phyloP scores from a whole-genome alignment of 495 filamentous ascomycete genomes.

The Parmelia sp. region DNA sequence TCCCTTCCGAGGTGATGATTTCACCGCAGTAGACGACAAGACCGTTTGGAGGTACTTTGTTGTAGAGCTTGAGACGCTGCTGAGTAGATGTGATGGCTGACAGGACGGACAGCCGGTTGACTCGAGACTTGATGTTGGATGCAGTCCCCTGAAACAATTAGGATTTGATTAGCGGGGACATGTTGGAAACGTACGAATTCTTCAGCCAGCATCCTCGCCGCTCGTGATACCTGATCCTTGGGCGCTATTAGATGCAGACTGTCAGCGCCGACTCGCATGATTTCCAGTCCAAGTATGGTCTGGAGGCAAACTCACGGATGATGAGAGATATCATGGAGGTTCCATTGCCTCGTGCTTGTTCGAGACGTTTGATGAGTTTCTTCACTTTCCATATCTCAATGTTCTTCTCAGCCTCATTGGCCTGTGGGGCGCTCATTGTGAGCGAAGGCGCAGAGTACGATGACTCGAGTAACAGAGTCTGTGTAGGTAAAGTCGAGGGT shows the following conservation, averaged over 20 bases:
- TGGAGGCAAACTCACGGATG: slow-evolving; percentile 60
- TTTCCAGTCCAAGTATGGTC: slow-evolving; percentile 10
- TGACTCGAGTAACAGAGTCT: not conserved
- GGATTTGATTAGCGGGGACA: slow-evolving; percentile 19
- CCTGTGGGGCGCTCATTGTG: slow-evolving; percentile 85
- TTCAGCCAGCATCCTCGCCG: slow-evolving; percentile 99
- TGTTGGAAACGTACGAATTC: slow-evolving; percentile 68
- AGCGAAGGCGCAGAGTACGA: slow-evolving; percentile 27
- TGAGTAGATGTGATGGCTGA: slow-evolving; percentile 98
- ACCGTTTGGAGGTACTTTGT: slow-evolving; percentile 95
- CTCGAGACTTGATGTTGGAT: slow-evolving; percentile 98
- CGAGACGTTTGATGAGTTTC: slow-evolving; percentile 94
- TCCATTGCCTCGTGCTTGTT: slow-evolving; percentile 88
- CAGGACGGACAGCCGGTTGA: slow-evolving; percentile 94
- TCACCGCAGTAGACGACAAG: slow-evolving; percentile 98
- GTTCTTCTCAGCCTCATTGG: slow-evolving; percentile 96
- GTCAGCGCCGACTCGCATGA: slow-evolving; percentile 4
- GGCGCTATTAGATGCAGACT: slow-evolving; percentile 53
- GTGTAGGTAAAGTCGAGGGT: not conserved
- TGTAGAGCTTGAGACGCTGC: slow-evolving; percentile 97
- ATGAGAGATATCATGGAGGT: slow-evolving; percentile 99
- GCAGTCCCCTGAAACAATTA: slow-evolving; percentile 70
- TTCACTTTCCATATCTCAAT: slow-evolving; percentile 86
- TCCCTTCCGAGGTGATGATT: slow-evolving; percentile 98
- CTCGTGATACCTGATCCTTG: slow-evolving; percentile 94